A percentile compares a stretch with the other conserved stretches of the same genome.
phyloP scores from a whole-genome alignment of 2,329 filamentous ascomycete species.

The Nannizziopsis barbatae region DNA sequence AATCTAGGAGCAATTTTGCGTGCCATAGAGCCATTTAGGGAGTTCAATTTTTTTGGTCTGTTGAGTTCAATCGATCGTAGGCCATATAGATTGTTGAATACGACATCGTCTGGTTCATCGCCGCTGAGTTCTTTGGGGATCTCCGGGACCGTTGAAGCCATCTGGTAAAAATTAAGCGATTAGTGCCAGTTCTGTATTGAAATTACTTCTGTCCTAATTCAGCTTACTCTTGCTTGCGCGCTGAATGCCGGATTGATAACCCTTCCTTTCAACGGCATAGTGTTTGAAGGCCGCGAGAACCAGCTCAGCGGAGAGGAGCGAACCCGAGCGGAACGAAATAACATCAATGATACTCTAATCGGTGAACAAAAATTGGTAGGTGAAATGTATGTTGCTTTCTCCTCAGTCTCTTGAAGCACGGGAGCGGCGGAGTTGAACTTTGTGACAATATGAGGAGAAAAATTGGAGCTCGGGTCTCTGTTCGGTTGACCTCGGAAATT shows the following conservation, averaged over 20 bases:
- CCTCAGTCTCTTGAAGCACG: background rate
- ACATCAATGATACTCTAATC: constrained; percentile 28
- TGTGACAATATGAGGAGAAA: constrained; percentile 2
- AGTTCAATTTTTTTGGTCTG: constrained; percentile 81
- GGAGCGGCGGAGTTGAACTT: background rate
- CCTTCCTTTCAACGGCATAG: constrained; percentile 74
- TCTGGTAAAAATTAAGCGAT: constrained; percentile 23
- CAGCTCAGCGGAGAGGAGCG: constrained; percentile 37
- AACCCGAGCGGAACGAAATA: constrained; percentile 31
- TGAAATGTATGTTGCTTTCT: background rate
- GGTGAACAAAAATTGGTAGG: background rate
- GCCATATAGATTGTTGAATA: constrained; percentile 81
- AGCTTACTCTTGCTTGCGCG: constrained; percentile 43
- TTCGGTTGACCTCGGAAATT: constrained; percentile 24
- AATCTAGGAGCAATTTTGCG: constrained; percentile 84
- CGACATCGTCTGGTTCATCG: constrained; percentile 79
- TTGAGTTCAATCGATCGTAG: constrained; percentile 90
- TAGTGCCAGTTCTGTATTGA: background rate
- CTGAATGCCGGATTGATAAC: constrained; percentile 50
- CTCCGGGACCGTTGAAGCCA: constrained; percentile 29
- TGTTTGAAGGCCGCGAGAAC: constrained; percentile 35
- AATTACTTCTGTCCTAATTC: no score
- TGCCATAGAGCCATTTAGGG: constrained; percentile 87
- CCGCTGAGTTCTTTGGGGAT: constrained; percentile 46
- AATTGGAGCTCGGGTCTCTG: constrained; percentile 14